Percentiles rank a stretch among this genome's conserved stretches.
These are phyloP conservation scores for Arthrobotrys sinensis DNA, from an alignment of 2,329 filamentous ascomycete genomes.

Conservation along the genomic window DNA sequence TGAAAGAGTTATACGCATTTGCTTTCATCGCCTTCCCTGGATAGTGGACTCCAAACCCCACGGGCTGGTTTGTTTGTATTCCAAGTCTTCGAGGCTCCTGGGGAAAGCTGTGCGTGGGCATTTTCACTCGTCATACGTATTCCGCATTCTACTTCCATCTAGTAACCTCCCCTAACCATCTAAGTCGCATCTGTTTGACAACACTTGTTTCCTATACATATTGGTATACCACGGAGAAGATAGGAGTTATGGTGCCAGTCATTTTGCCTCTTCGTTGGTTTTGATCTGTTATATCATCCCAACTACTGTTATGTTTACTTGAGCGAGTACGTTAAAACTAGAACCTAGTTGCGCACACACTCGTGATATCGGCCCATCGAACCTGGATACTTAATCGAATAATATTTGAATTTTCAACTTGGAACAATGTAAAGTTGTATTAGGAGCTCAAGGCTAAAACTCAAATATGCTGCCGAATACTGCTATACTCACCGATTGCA, in stretches of 20 bases:
- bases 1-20: constrained; percentile 1
- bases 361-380: not conserved
- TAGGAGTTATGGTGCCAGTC: constrained; percentile 27
- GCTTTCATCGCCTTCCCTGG: too few species aligned
- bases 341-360: not conserved
- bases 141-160: not conserved
- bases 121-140: not conserved
- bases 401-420: not conserved
- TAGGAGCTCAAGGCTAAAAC: not conserved
- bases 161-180: not conserved
- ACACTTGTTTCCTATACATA: not conserved
- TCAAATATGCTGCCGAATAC: too few species aligned
- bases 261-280: constrained; percentile 5
- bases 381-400: constrained; percentile 5
- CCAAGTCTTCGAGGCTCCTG: not conserved
- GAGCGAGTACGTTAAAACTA: not conserved
- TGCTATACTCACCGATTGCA: too few species aligned
- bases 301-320: not conserved
- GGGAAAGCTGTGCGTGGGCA: not conserved
- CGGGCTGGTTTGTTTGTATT: not conserved
- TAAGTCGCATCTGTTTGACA: constrained; percentile 13
- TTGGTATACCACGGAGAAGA: constrained; percentile 24
- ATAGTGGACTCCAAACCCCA: not conserved
- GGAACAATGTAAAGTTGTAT: not conserved
- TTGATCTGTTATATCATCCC: not conserved